Evolutionary conservation across 106 monocot genomes (phyloP), one percentile per base, ranked within the genome.

Genomic region (Allium cepa): DNA sequence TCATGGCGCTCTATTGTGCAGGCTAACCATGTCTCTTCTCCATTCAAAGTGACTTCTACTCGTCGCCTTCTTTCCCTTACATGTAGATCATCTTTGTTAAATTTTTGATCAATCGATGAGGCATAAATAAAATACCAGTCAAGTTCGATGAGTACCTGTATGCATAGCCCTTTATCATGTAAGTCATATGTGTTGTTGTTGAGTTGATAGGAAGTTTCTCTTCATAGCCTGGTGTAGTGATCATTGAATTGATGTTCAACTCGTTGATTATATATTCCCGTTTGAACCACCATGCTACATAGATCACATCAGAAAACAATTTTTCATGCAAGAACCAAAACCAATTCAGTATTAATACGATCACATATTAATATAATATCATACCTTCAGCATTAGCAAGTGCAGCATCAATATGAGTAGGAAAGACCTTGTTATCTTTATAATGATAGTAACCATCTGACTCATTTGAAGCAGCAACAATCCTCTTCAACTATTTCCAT

Each of bases 21-120:
- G 9, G 84, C 69, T 1, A 14, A 67, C 97, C 97, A 99, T 46
- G 80, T 83, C 50, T 92, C 89, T 12, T 92, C 97, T 11, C 97
- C 92, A 70, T 99, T 87, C 17, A 99, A 71, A 26, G 92, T 92
- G 13, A 99, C 62, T 55, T 99, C 97, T 47, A 99, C 92, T 56
- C 92, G 92, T 92, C 72, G 92, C 92, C 76, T 90, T 99, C 75
- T 72, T 84, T 4, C 97, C 97, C n/a, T 92, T 89, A 27, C 96
- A 86, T 97, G 70, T 36, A 36, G 8, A 17, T 16, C 16, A 3
- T 59, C 10, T 18, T 59, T 17, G 26, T 17, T 3, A 17, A 14
- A 59, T 59, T 59, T 59, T 59, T 17, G 22, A 2, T 4, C 3
- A 36, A 1, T 36, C 36, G 36, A 4, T 36, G 3, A 36, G 36